phyloP scores from a whole-genome alignment of 169 alveolate genomes.

The Plasmodium chabaudi region DNA sequence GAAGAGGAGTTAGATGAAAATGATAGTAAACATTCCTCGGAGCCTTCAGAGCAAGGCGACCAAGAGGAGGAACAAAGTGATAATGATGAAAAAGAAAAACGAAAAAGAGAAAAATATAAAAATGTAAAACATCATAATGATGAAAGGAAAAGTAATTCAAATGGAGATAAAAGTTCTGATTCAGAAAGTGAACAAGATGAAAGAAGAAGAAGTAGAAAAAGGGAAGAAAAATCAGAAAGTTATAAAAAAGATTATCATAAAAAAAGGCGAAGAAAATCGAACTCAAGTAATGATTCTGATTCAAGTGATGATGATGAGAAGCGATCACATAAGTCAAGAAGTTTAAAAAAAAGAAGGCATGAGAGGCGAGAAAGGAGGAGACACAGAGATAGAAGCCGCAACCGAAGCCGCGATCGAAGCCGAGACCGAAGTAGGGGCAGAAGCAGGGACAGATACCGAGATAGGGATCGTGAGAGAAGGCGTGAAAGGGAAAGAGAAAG shows the following conservation, averaged over 20 bases:
- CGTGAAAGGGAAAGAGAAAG: slow-evolving; percentile 46
- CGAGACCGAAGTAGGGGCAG: slow-evolving; percentile 32
- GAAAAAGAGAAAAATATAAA: background rate
- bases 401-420: slow-evolving; percentile 9
- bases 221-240: background rate
- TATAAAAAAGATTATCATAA: background rate
- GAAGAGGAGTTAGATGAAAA: background rate
- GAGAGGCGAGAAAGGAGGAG: slow-evolving; percentile 3
- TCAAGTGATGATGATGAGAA: slow-evolving; percentile 47
- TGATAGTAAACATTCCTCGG: background rate
- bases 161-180: background rate
- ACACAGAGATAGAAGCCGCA: slow-evolving; percentile 7
- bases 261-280: background rate
- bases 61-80: too few species aligned
- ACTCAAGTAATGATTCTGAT: slow-evolving; percentile 22
- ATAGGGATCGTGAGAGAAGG: slow-evolving; percentile 25
- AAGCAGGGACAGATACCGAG: slow-evolving; percentile 19
- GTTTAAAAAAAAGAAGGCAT: slow-evolving; percentile 14
- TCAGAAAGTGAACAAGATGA: background rate
- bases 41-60: background rate
- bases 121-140: background rate
- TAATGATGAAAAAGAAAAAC: too few species aligned
- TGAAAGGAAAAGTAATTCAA: background rate
- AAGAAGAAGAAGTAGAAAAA: background rate
- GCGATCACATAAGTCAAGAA: slow-evolving; percentile 17